Base-by-base conservation (phyloP, 306 rosid genomes). In the Begonia masoniana region DNA sequence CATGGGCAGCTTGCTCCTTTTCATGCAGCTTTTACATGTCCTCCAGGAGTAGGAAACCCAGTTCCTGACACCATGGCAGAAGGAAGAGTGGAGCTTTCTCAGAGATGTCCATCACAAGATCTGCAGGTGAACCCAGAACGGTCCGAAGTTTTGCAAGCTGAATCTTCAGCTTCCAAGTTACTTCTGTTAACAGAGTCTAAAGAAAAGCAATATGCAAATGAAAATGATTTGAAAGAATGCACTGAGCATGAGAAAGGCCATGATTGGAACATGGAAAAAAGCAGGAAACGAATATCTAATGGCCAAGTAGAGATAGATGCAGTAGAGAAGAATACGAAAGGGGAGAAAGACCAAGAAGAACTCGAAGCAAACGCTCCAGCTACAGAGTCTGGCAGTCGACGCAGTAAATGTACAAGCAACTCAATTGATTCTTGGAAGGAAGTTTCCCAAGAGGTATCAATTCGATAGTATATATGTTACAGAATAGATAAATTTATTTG, bases 371-470 rank as follows among this genome's bases (percentile, higher is more conserved):
- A 66, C 62, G 56, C 55, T 56, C 76, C 60, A 69, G 77, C 66
- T 43, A 36, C 62, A 10, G 96, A 91, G 63, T 64, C 70, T 49
- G 62, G 43, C 67, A 77, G 57, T 68, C 86, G 78, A 36, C 86
- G 94, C 31, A 15, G 57, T 75, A 83, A 79, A 81, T 76, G 72
- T 47, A 9, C 51, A 60, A 13, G 67, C 85, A 73, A 54, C 77
- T n/a, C 15, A 4, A 73, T 52, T 57, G 97, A 88, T 59, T 72
- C 86, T 64, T 88, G 97, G 97, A 88, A 86, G 71, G 92, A 71
- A 71, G 99, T 91, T 36, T 86, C 96, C 51, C 88, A 81, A 77
- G 96, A 77, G 99, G 99, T 83, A 81, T 46, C 21, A 13, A 15
- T n/a, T 45, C 48, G 6, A 11, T 2, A 45, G 49, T 12, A 45